phyloP scores from a whole-genome alignment of 2,329 filamentous ascomycete species.

The Ascochyta koolunga region DNA sequence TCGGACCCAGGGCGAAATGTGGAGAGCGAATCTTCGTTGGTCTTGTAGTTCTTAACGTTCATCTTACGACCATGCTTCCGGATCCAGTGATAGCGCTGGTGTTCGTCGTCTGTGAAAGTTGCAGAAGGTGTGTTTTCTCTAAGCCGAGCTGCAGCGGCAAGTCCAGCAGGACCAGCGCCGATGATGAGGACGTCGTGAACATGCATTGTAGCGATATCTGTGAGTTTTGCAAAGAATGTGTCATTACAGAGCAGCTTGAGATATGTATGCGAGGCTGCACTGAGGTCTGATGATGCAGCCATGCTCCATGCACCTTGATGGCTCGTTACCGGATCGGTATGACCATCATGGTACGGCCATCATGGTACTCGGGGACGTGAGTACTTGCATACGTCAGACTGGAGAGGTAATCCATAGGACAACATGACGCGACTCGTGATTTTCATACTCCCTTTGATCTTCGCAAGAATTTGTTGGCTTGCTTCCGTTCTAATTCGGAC shows the following conservation, averaged over 20 bases:
- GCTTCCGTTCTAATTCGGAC: background rate
- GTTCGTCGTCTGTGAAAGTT: conserved; percentile 83
- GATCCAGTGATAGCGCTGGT: conserved; percentile 81
- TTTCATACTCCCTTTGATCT: background rate
- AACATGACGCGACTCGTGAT: background rate
- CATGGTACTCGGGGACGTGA: conserved; percentile 28
- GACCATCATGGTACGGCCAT: conserved; percentile 37
- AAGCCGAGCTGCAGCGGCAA: conserved; percentile 74
- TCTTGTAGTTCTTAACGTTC: conserved; percentile 61
- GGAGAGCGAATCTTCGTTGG: conserved; percentile 42
- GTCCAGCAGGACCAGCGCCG: conserved; percentile 75
- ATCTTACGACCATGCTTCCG: conserved; percentile 66
- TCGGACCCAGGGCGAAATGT: conserved; percentile 32
- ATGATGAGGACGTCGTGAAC: conserved; percentile 73
- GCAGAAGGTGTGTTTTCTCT: conserved; percentile 76
- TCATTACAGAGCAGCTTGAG: background rate
- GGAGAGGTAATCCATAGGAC: background rate
- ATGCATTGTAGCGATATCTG: conserved; percentile 20
- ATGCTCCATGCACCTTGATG: conserved; percentile 31
- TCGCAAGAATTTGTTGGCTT: background rate
- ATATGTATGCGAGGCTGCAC: background rate
- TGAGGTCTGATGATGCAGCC: conserved; percentile 1
- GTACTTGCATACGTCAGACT: background rate
- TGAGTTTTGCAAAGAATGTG: background rate
- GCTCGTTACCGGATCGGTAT: conserved; percentile 11